A percentile compares a stretch with the other conserved stretches of the same genome.
These are phyloP conservation scores for Pseudozyma tsukubaensis DNA, from an alignment of 1,284 basidiomycete species.

Conservation along the genomic window DNA sequence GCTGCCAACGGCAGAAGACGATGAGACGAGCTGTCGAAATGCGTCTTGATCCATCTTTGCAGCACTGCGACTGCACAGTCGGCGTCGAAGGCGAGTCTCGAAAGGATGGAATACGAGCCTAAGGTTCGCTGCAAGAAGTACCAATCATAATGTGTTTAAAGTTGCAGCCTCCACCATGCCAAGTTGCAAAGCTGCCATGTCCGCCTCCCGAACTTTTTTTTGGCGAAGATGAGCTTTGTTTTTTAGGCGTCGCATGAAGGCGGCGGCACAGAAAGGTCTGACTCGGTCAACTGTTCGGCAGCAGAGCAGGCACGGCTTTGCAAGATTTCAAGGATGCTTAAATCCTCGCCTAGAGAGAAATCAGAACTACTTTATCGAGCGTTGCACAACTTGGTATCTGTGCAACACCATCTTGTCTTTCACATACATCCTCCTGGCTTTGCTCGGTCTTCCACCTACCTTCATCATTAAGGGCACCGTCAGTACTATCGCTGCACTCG, in stretches of 20 bases:
- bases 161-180: too few relatives aligned
- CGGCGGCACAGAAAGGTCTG: slow-evolving; percentile 1
- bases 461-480: background rate
- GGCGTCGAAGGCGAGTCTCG: background rate
- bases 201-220: background rate
- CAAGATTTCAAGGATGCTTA: slow-evolving; percentile 9
- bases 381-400: too few relatives aligned
- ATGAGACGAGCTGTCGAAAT: slow-evolving; percentile 53
- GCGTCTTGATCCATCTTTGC: slow-evolving; percentile 58
- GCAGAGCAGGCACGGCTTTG: background rate
- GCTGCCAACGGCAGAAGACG: slow-evolving; percentile 12
- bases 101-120: background rate
- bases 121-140: too few relatives aligned
- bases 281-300: slow-evolving; percentile 40
- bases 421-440: background rate
- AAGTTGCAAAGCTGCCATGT: background rate
- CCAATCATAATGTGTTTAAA: too few relatives aligned
- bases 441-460: background rate
- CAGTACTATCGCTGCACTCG: too few relatives aligned
- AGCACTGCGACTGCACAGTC: too few relatives aligned
- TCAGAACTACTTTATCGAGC: slow-evolving; percentile 1
- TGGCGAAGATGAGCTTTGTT: background rate
- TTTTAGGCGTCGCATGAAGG: background rate
- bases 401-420: background rate
- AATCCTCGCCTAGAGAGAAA: slow-evolving; percentile 9